A percentile compares a stretch with the other conserved stretches of the same genome.
Conservation (phyloP, 768 basidiomycete species). For the Lentinus brumalis region DNA sequence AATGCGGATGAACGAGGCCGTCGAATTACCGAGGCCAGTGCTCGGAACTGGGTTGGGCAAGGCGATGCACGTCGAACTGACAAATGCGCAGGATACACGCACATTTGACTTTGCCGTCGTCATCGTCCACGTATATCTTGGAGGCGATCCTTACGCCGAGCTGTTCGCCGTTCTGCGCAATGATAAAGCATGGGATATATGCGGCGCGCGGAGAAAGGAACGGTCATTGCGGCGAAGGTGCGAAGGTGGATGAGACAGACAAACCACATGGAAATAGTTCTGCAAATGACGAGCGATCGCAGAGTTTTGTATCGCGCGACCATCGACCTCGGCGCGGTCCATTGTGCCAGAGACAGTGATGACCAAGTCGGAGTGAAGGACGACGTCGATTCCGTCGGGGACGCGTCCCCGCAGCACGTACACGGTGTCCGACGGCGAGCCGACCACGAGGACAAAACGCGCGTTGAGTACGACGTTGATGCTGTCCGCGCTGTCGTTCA, state of each 20-base stretch:
- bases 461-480: constrained; percentile 49
- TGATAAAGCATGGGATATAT: not conserved
- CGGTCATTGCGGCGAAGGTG: not conserved
- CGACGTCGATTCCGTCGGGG: constrained; percentile 47
- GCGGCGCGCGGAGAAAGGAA: constrained; percentile 3
- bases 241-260: constrained; percentile 16
- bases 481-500: constrained; percentile 47
- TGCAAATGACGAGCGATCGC: constrained; percentile 51
- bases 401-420: constrained; percentile 37
- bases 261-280: constrained; percentile 52
- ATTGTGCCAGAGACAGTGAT: constrained; percentile 57
- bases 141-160: constrained; percentile 64
- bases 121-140: constrained; percentile 45
- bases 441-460: constrained; percentile 44
- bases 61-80: not conserved
- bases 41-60: not conserved
- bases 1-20: constrained; percentile 4
- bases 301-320: constrained; percentile 48
- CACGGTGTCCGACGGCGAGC: constrained; percentile 32
- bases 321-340: constrained; percentile 44
- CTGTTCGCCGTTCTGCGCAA: constrained; percentile 54
- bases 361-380: constrained; percentile 49
- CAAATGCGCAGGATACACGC: constrained; percentile 15
- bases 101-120: constrained; percentile 45
- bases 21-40: not conserved